phyloP scores from a whole-genome alignment of 768 basidiomycete genomes.

The Psilocybe cubensis region DNA sequence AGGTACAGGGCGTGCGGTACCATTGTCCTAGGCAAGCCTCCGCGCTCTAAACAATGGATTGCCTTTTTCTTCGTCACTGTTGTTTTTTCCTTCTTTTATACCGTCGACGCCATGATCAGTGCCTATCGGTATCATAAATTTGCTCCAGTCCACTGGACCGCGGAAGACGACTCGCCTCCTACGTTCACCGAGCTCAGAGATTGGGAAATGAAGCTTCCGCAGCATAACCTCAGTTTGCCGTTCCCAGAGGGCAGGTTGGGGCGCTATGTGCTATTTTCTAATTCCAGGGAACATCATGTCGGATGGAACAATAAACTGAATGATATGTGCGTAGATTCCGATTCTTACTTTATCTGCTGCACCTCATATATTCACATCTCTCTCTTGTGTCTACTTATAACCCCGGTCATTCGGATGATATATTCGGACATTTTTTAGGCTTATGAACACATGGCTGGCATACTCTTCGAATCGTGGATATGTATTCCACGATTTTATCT shows the following conservation, averaged over 20 bases:
- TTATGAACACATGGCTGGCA: slow-evolving; percentile 56
- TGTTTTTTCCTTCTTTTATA: slow-evolving; percentile 11
- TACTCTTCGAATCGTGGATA: slow-evolving; percentile 53
- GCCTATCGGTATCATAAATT: slow-evolving; percentile 7
- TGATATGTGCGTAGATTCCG: slow-evolving; percentile 42
- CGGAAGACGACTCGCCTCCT: slow-evolving; percentile 15
- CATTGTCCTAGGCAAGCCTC: slow-evolving; percentile 7
- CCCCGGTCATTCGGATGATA: slow-evolving; percentile 2
- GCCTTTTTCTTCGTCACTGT: slow-evolving; percentile 5
- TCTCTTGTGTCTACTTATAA: neutral
- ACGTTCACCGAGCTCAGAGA: slow-evolving; percentile 23
- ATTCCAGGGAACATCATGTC: slow-evolving; percentile 38
- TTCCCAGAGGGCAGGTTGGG: slow-evolving; percentile 53
- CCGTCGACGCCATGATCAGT: slow-evolving; percentile 12
- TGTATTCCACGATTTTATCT: slow-evolving; percentile 54
- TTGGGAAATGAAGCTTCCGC: slow-evolving; percentile 52
- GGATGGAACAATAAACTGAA: slow-evolving; percentile 61
- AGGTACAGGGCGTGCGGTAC: slow-evolving; percentile 14
- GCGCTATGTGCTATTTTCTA: slow-evolving; percentile 52
- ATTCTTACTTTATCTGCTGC: neutral
- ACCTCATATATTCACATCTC: neutral
- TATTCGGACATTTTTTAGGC: slow-evolving; percentile 27
- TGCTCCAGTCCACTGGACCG: neutral
- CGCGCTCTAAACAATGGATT: slow-evolving; percentile 13
- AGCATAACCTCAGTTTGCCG: slow-evolving; percentile 51